Evolutionary conservation across 495 filamentous ascomycete genomes (phyloP), one percentile per base, ranked within the genome.

Genomic region (Penicillium malachiteum): DNA sequence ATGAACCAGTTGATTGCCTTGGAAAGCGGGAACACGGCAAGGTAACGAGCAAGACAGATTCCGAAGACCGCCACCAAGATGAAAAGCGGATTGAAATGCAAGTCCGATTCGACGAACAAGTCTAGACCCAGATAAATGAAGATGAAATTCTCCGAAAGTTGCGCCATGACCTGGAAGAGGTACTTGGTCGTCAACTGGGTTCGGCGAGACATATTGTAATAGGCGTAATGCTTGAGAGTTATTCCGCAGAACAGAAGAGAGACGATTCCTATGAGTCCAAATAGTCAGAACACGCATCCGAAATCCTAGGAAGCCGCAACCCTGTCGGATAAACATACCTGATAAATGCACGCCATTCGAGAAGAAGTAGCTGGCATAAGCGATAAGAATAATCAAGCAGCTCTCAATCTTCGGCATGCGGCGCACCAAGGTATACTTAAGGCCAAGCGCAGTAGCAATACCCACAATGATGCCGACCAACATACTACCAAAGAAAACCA

Each of bases 171-270:
- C 71, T 94, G 89, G 76, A 98, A 98, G 26, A 96, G 81, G 74
- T 96, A 98, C 70, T 98, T 98, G 50, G 95, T 98, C 14, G 94
- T 97, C 62, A 98, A 83, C 66, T 98, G 94, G 17, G 95, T 96
- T 41, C 94, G 87, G 41, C 94, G 87, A 31, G 94, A 98, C 94
- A 98, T 98, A 75, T 98, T 98, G 78, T 96, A 97, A 77, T 98
- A 98, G 40, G 94, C 94, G 65, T 98, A 97, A 69, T 98, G 94
- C 70, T 98, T 98, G 34, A 98, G 80, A 7, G 94, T 96, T 56
- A 98, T 98, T 32, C 94, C 94, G 70, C 95, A 97, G 76, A 98
- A 97, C 10, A 98, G 77, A 52, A 98, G 81, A 14, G 94, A 94
- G 50, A 98, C 94, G 62, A 98, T 98, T 54, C 94, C 93, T 97